These are phyloP conservation scores for Kwoniella bestiolae DNA, from an alignment of 768 basidiomycete species.

Conservation along the genomic window DNA sequence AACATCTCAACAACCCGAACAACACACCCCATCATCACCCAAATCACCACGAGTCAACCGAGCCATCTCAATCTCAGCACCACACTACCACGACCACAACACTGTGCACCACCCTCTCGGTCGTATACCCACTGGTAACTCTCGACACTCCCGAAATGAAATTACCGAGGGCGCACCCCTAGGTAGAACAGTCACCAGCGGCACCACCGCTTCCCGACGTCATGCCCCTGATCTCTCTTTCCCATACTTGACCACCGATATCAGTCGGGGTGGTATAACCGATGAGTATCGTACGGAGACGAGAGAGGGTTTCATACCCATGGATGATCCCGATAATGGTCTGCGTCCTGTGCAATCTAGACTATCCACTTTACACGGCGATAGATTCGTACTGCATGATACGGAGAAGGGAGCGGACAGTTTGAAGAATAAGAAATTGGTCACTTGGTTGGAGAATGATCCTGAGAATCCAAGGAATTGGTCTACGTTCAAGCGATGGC, in stretches of 20 bases:
- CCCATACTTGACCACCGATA: slow-evolving; percentile 37
- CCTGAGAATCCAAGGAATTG: slow-evolving; percentile 41
- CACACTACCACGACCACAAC: slow-evolving; percentile 3
- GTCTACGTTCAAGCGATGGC: slow-evolving; percentile 29
- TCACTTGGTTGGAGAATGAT: slow-evolving; percentile 35
- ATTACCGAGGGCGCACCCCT: background rate
- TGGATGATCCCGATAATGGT: slow-evolving; percentile 28
- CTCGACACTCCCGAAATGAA: background rate
- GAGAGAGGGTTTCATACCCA: slow-evolving; percentile 24
- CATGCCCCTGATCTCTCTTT: slow-evolving; percentile 34
- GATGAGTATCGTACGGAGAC: slow-evolving; percentile 36
- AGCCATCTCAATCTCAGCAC: slow-evolving; percentile 5
- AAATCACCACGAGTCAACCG: background rate
- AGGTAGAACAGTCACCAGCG: slow-evolving; percentile 4
- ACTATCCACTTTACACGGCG: slow-evolving; percentile 20
- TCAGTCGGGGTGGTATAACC: slow-evolving; percentile 31
- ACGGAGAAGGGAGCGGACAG: slow-evolving; percentile 16
- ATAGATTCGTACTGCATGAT: slow-evolving; percentile 22
- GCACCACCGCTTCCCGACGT: background rate
- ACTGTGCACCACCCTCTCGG: background rate
- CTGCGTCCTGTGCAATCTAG: slow-evolving; percentile 19
- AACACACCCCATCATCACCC: background rate
- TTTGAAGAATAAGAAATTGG: slow-evolving; percentile 32
- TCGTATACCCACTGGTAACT: background rate
- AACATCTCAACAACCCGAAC: background rate